Base-by-base conservation (phyloP, 495 filamentous ascomycete genomes). In the Neurospora hispaniola region DNA sequence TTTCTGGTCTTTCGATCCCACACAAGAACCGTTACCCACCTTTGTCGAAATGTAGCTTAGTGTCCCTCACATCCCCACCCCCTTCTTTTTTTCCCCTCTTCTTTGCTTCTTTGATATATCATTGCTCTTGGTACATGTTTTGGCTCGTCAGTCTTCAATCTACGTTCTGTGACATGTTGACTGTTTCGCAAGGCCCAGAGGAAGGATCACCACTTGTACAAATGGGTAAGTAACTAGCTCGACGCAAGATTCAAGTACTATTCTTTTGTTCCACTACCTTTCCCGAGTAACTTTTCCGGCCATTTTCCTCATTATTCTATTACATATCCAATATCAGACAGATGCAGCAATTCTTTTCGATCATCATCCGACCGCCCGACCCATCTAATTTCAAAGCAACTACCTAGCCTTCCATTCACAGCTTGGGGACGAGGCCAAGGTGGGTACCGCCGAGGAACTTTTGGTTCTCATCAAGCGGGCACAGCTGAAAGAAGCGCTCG, bases 401-500 rank as follows among this genome's bases (percentile, higher is more conserved):
- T 40, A 18, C 46, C 9, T 23, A 20, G 14, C 11, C 11, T 31
- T 68, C 20, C 40, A 8, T 43, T 78, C 71, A 86, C 78, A 86
- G 69, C 80, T 86, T 86, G 1, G 84, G 84, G 31, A 85, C 76
- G 54, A 86, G 66, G 20, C 84, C 83, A 46, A 86, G 80, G 42
- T 79, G 74, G 16, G 83, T 85, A 4, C 84, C 84, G 2, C 83
- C 83, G 62, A 86, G 79, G 11, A 80, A 79, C 77, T 84, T 86
- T 9, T 84, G 82, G 72, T 80, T 84, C 75, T 86, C 83, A 16
- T 78, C 85, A 18, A 92, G 79, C 12, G 90, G 89, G 73, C 87
- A 89, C 23, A 91, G 78, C 78, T 90, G 87, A 82, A 92, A 92
- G 83, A 89, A 92, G 69, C 88, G 85, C 79, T 92, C 90, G 54